Evolutionary conservation across 495 filamentous ascomycete genomes (phyloP).

Genomic region (Lepidopterella palustris): DNA sequence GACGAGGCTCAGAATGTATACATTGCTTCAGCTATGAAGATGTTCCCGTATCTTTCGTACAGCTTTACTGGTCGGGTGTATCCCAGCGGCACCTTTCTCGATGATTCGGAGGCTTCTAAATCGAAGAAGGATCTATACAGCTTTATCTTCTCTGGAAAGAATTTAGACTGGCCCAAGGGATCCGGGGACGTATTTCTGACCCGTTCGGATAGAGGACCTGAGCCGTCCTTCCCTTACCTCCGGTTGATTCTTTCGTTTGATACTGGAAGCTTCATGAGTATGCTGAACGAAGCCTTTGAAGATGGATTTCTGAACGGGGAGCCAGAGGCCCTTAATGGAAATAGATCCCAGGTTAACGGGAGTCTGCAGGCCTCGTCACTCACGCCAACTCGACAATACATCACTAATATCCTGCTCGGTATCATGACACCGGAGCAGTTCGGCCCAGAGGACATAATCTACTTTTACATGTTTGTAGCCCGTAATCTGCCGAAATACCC

Average conservation of each 20-base stretch:
- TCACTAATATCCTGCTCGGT: slow-evolving; percentile 82
- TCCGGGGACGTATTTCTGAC: slow-evolving; percentile 49
- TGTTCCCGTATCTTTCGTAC: slow-evolving; percentile 93
- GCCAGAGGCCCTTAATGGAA: slow-evolving; percentile 51
- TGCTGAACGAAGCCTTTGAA: slow-evolving; percentile 95
- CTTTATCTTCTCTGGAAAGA: slow-evolving; percentile 83
- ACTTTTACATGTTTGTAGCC: slow-evolving; percentile 96
- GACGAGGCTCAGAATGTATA: slow-evolving; percentile 41
- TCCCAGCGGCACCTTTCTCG: slow-evolving; percentile 70
- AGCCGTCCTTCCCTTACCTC: slow-evolving; percentile 76
- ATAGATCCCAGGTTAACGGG: slow-evolving; percentile 33
- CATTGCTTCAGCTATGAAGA: slow-evolving; percentile 68
- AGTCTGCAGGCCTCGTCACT: slow-evolving; percentile 26
- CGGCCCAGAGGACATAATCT: slow-evolving; percentile 74
- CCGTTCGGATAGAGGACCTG: slow-evolving; percentile 40
- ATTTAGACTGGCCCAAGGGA: slow-evolving; percentile 56
- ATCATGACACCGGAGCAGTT: slow-evolving; percentile 74
- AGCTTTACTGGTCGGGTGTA: slow-evolving; percentile 86
- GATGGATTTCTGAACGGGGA: slow-evolving; percentile 84
- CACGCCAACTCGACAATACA: slow-evolving; percentile 81
- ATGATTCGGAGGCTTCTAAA: slow-evolving; percentile 57
- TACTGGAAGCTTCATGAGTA: slow-evolving; percentile 85
- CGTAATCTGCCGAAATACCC: slow-evolving; percentile 94
- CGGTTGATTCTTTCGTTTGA: slow-evolving; percentile 80
- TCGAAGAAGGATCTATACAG: slow-evolving; percentile 86